Percentiles rank a stretch among this genome's conserved stretches.
These are phyloP conservation scores for Martensiomyces pterosporus DNA, from an alignment of 192 early-diverging fungal species.

Conservation along the genomic window DNA sequence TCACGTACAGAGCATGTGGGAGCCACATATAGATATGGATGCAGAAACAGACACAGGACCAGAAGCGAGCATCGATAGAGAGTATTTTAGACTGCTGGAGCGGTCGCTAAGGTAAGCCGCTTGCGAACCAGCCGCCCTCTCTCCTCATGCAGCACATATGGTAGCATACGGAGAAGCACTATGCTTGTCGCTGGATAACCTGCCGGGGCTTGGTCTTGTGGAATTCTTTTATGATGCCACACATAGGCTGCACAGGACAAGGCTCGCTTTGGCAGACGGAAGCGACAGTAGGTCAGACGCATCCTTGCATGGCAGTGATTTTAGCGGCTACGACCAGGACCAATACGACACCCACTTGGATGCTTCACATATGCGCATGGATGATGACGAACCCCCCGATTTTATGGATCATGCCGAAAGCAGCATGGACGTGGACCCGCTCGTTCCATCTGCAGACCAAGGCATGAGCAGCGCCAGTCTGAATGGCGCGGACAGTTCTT, in stretches of 20 bases:
- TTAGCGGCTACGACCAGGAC: not conserved
- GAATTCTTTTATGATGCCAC: too few relatives aligned
- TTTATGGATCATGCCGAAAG: too few relatives aligned
- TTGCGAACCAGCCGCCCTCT: too few relatives aligned
- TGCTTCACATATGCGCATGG: not conserved
- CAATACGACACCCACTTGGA: not conserved
- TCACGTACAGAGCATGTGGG: conserved; percentile 5
- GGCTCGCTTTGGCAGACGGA: conserved; percentile 7
- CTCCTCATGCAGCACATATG: too few relatives aligned
- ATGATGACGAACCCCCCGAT: not conserved
- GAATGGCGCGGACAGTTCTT: not conserved
- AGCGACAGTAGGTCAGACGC: not conserved
- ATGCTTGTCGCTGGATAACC: too few relatives aligned
- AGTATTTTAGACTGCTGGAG: conserved; percentile 36
- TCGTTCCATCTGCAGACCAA: too few relatives aligned
- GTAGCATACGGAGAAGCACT: too few relatives aligned
- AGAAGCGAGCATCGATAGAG: conserved; percentile 20
- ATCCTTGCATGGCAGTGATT: too few relatives aligned
- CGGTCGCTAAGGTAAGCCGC: conserved; percentile 31
- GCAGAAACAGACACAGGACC: not conserved
- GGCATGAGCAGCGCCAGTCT: too few relatives aligned
- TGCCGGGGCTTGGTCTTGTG: too few relatives aligned
- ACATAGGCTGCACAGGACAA: conserved; percentile 6
- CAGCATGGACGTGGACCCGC: too few relatives aligned
- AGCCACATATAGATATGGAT: conserved; percentile 6